Base-by-base conservation (phyloP, 2,329 filamentous ascomycete species). In the Fusarium succisae region DNA sequence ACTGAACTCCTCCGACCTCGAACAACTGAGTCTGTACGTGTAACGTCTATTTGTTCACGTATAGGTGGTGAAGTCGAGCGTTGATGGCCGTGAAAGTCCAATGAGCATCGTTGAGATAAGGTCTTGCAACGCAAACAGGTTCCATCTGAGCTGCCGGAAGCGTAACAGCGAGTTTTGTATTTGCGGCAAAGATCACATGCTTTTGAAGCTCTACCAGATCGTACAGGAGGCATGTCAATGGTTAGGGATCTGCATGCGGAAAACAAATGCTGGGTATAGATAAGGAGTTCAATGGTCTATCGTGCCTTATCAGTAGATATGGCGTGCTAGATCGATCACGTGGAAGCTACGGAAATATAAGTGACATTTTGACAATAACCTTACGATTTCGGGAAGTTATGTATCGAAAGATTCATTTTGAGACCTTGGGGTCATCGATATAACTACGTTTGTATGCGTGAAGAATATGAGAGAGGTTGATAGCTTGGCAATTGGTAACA, bases 161-260 rank as follows among this genome's bases (percentile, higher is more conserved):
- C 61, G 24, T 80, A 79, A 44, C 78, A 79, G 14, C 78, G 66
- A 20, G 78, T 79, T 58, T 80, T 80, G 51, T 76, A 61, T 30
- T 70, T 75, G 43, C 74, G 78, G 24, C 78, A 80, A 3, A 73
- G 60, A 39, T 72, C 69, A 50, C 78, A 80, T 11, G 78, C 78
- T 51, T 75, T 77, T 3, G 78, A 78, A 15, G 78, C 78, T 59
- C 78, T 73, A 15, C 66, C 77, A 3, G 63, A 41, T 30, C 76
- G 54, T 22, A 73, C 24, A 14, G 77, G 73, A 28, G 78, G 76
- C 77, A 79, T 79, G 1, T 35, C 14, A 28, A 47, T 14, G 8
- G n/a, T 5, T 5, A 17, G 8, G 11, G 24, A 14, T n/a, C 26
- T n/a, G 20, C 35, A 55, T 41, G 35, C 20, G 11, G 10, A n/a